These are phyloP conservation scores for Scleroderma bovista DNA, from an alignment of 768 basidiomycete genomes.

Conservation along the genomic window DNA sequence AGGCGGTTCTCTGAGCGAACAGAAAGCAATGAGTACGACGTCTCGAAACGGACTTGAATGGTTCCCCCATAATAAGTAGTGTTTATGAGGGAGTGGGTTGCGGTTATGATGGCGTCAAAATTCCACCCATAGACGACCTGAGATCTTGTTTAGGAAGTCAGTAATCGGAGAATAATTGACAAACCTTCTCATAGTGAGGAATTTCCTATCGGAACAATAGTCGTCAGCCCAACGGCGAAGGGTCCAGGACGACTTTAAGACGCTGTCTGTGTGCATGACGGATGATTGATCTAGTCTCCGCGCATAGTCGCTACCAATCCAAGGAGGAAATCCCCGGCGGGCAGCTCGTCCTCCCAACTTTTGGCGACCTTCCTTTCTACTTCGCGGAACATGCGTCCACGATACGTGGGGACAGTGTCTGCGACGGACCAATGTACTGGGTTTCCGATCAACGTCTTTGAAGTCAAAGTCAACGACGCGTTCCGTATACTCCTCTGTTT, in stretches of 20 bases:
- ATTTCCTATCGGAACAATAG: conserved; percentile 65
- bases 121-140: conserved; percentile 60
- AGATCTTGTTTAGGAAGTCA: conserved; percentile 19
- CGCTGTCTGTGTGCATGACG: conserved; percentile 15
- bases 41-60: conserved; percentile 44
- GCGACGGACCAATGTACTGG: conserved; percentile 59
- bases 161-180: not conserved
- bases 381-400: conserved; percentile 59
- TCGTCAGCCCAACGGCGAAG: conserved; percentile 79
- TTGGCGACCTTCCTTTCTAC: conserved; percentile 42
- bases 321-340: conserved; percentile 47
- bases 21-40: conserved; percentile 44
- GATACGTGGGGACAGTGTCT: conserved; percentile 59
- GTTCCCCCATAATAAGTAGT: conserved; percentile 36
- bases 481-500: conserved; percentile 50
- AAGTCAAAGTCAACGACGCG: conserved; percentile 68
- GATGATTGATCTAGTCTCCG: conserved; percentile 28
- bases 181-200: conserved; percentile 65
- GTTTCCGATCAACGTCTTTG: conserved; percentile 39
- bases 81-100: conserved; percentile 32
- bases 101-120: conserved; percentile 34
- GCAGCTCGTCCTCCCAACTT: conserved; percentile 39
- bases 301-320: conserved; percentile 32
- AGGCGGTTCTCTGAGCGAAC: conserved; percentile 64
- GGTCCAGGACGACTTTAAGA: conserved; percentile 51